These are phyloP conservation scores for Cucumis melo DNA, from an alignment of 306 rosid species.

Conservation along the genomic window DNA sequence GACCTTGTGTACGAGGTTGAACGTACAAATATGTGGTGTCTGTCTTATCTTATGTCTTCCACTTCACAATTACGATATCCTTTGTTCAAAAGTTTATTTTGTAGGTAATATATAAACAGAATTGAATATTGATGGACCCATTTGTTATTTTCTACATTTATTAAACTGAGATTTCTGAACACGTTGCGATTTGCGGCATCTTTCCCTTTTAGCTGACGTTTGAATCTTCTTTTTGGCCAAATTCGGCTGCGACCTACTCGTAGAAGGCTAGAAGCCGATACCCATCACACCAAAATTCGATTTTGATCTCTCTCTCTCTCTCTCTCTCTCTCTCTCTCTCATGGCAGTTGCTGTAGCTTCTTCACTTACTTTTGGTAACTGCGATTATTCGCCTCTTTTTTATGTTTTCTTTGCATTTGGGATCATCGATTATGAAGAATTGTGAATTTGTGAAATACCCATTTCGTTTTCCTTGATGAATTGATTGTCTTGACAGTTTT, in stretches of 20 bases:
- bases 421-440: background rate
- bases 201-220: background rate
- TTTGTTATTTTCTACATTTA: background rate
- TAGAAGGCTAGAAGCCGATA: background rate
- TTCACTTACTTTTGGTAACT: constrained; percentile 31
- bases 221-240: background rate
- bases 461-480: background rate
- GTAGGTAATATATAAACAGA: background rate
- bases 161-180: background rate
- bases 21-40: background rate
- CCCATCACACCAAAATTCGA: background rate
- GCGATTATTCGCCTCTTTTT: background rate
- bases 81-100: background rate
- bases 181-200: background rate
- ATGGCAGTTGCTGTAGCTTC: constrained; percentile 29
- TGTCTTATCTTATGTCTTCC: background rate
- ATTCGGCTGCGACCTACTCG: background rate
- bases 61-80: background rate
- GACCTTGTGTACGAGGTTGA: background rate
- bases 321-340: background rate
- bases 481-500: background rate
- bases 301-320: background rate
- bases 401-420: background rate
- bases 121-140: background rate
- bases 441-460: background rate